These are phyloP conservation scores for Paraconiothyrium brasiliense DNA, from an alignment of 2,329 filamentous ascomycete species.

Conservation along the genomic window DNA sequence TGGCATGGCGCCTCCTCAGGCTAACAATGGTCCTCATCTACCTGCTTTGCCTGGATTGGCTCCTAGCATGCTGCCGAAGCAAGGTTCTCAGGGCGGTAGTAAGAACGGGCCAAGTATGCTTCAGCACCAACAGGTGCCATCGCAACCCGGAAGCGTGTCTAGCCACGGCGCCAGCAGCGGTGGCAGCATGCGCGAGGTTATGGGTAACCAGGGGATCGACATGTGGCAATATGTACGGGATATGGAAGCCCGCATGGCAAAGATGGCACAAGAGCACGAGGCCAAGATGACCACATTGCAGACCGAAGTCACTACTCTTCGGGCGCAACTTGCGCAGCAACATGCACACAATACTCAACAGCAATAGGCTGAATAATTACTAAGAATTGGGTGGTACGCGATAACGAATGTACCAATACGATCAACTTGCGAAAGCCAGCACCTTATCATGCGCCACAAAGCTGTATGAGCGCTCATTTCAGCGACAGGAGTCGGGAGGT, in stretches of 20 bases:
- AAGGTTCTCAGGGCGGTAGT: constrained; percentile 43
- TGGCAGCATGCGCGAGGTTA: constrained; percentile 73
- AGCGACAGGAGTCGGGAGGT: constrained; percentile 16
- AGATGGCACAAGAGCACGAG: constrained; percentile 60
- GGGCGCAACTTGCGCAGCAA: constrained; percentile 49
- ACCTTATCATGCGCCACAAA: constrained; percentile 17
- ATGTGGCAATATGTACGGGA: constrained; percentile 78
- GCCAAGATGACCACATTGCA: constrained; percentile 55
- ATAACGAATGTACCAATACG: constrained; percentile 14
- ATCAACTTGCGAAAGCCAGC: constrained; percentile 10
- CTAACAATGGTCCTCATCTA: constrained; percentile 54
- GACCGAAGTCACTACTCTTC: constrained; percentile 54
- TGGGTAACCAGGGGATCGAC: constrained; percentile 61
- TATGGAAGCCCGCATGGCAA: constrained; percentile 65
- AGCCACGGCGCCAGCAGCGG: constrained; percentile 66
- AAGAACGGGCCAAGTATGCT: constrained; percentile 53
- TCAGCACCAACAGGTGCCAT: constrained; percentile 51
- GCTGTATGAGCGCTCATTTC: constrained; percentile 11
- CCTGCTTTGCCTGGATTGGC: constrained; percentile 54
- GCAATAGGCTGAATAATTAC: constrained; percentile 1
- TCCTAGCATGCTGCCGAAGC: constrained; percentile 41
- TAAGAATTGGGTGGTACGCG: background rate
- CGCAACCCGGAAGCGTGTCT: constrained; percentile 62
- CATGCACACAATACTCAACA: constrained; percentile 31
- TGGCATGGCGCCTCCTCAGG: constrained; percentile 51